Base-by-base conservation (phyloP, 164 flowering plant genomes). In the Warburgia ugandensis region DNA sequence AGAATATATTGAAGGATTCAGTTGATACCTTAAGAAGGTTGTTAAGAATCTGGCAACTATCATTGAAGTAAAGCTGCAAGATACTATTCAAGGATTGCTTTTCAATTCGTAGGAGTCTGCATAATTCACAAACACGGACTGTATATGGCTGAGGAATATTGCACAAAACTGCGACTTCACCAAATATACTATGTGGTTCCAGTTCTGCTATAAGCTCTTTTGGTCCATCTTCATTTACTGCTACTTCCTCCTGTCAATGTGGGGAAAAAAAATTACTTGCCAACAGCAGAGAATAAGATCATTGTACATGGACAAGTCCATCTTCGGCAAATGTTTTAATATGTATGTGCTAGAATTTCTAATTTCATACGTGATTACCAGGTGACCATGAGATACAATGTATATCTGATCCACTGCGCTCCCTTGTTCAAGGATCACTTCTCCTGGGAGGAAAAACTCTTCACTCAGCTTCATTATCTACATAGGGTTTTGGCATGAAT, bases 141-240 rank as follows among this genome's bases (percentile, higher is more conserved):
- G 74, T 67, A 29, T 44, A 65, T 16, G 79, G 76, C 48, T 62
- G 70, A 22, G 76, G 74, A 27, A 68, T 67, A 54, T 64, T 64
- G 64, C 79, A 75, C 14, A 75, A 58, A 5, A 72, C 63, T 6
- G 74, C 69, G 22, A 75, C 46, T 52, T 75, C 79, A 20, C 72
- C 76, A 32, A 72, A 58, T 41, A 60, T 45, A 56, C 66, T 63
- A 45, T 62, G 29, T 22, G 70, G 68, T 22, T 64, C 54, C 12
- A 75, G 60, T 32, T 25, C 13, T 8, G 62, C 43, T 48, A 74
- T 39, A 29, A 48, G 14, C 38, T 65, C 65, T 45, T 71, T 68
- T 3, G 52, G 45, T 7, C 70, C 68, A 48, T 61, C 56, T 71
- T 68, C 73, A 11, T 52, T 47, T 6, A 39, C 55, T 36, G 50